Base-by-base conservation (phyloP, 306 rosid species). In the Rubus parviflorus region DNA sequence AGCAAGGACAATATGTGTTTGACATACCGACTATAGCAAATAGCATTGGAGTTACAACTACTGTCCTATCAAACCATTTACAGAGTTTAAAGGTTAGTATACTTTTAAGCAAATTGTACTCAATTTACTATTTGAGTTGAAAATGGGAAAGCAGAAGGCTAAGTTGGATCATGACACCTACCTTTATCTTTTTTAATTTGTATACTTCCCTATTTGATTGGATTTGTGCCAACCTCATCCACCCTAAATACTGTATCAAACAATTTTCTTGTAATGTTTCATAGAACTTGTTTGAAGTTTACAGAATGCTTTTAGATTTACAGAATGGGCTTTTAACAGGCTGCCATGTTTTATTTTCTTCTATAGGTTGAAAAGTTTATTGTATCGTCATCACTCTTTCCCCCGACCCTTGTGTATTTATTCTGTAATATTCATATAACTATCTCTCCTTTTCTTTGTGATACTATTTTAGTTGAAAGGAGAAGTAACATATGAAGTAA, bases 401-500 rank as follows among this genome's bases (percentile, higher is more conserved):
- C 3, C 43, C 71, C 54, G 8, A 35, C 0, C 43, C 72, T 12
- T 25, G 13, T 68, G 5, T 56, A 20, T 68, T 11, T 57, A 46
- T 70, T 43, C 68, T 68, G 15, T 62, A 70, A 53, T 78, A 30
- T 72, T 68, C 52, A 70, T 66, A 52, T 42, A 46, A 64, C 71
- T 46, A 51, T 67, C 69, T 72, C 68, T 75, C 62, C 56, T 75
- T 45, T 70, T 57, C n/a, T 25, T 38, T 64, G 30, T 79, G 68
- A 66, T 53, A 61, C 75, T 68, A 30, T 79, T 60, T 76, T 85
- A 95, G 98, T 69, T 89, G 79, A 89, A 68, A 83, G 97, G 93
- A 77, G 98, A 95, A 90, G 87, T 95, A 82, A 89, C 91, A 75
- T 92, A 86, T 76, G 97, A 95, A 80, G 73, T 88, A 84, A 95